These are phyloP conservation scores for Garcia nutans DNA, from an alignment of 345 rosid genomes.

Conservation along the genomic window DNA sequence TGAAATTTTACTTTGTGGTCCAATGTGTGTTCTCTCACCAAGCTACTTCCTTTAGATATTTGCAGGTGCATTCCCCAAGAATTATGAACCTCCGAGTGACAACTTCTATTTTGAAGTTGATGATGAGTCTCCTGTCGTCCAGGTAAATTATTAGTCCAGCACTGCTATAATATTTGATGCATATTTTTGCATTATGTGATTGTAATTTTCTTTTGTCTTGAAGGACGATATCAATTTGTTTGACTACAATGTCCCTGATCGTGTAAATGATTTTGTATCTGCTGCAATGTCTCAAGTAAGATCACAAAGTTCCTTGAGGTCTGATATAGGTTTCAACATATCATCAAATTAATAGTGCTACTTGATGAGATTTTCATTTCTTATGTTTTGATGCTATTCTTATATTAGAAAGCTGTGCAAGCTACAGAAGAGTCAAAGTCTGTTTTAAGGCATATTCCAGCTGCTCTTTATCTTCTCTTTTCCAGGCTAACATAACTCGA, in stretches of 20 bases:
- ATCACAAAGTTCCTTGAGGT: not conserved
- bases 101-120: slow-evolving; percentile 49
- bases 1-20: not conserved
- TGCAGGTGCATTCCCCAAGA: slow-evolving; percentile 51
- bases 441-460: not conserved
- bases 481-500: slow-evolving; percentile 54
- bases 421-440: not conserved
- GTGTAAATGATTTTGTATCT: slow-evolving; percentile 49
- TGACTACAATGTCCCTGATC: slow-evolving; percentile 54
- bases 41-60: slow-evolving; percentile 36
- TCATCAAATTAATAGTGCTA: not conserved
- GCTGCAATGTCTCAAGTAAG: slow-evolving; percentile 52
- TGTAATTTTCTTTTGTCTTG: slow-evolving; percentile 13
- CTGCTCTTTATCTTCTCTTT: not conserved
- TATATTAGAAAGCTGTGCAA: not conserved
- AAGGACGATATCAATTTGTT: slow-evolving; percentile 48
- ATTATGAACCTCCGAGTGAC: slow-evolving; percentile 50
- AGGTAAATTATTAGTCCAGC: slow-evolving; percentile 33
- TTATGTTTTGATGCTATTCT: not conserved
- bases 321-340: slow-evolving; percentile 5
- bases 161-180: not conserved
- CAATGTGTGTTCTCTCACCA: not conserved
- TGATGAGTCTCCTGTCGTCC: slow-evolving; percentile 43
- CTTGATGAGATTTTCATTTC: not conserved
- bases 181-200: slow-evolving; percentile 7